Conservation (phyloP, 2,329 filamentous ascomycete genomes). For the Aspergillus quadrilineatus region DNA sequence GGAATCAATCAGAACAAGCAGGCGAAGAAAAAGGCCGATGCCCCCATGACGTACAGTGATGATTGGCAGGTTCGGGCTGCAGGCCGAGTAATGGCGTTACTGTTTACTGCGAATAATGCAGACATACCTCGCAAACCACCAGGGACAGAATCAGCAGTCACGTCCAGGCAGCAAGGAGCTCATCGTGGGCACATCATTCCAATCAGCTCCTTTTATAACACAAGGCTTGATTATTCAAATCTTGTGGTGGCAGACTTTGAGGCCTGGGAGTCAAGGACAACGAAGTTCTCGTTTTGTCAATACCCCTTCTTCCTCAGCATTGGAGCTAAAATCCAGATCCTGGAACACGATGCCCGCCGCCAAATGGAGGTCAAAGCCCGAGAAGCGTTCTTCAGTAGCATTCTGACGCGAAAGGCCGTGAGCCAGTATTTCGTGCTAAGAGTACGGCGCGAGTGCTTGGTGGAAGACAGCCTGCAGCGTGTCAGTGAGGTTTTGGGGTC, state of each 20-base stretch:
- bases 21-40: slow-evolving; percentile 52
- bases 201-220: slow-evolving; percentile 84
- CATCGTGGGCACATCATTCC: slow-evolving; percentile 67
- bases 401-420: slow-evolving; percentile 70
- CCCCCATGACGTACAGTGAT: slow-evolving; percentile 65
- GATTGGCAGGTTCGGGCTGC: slow-evolving; percentile 89
- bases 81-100: slow-evolving; percentile 72
- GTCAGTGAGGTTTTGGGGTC: slow-evolving; percentile 83
- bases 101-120: slow-evolving; percentile 78
- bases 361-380: slow-evolving; percentile 88
- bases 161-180: slow-evolving; percentile 45
- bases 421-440: slow-evolving; percentile 76
- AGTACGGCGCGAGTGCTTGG: slow-evolving; percentile 78
- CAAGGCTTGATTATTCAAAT: slow-evolving; percentile 81
- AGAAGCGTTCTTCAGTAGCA: slow-evolving; percentile 87
- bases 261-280: slow-evolving; percentile 73
- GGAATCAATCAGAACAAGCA: slow-evolving; percentile 50
- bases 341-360: slow-evolving; percentile 81
- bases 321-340: slow-evolving; percentile 85
- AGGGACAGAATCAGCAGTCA: slow-evolving; percentile 35
- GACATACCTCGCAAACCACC: slow-evolving; percentile 42
- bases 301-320: slow-evolving; percentile 91
- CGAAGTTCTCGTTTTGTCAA: slow-evolving; percentile 84
- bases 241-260: slow-evolving; percentile 77
- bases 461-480: slow-evolving; percentile 80